Conservation (phyloP, 2,329 filamentous ascomycete species). For the Trichoderma sp. region DNA sequence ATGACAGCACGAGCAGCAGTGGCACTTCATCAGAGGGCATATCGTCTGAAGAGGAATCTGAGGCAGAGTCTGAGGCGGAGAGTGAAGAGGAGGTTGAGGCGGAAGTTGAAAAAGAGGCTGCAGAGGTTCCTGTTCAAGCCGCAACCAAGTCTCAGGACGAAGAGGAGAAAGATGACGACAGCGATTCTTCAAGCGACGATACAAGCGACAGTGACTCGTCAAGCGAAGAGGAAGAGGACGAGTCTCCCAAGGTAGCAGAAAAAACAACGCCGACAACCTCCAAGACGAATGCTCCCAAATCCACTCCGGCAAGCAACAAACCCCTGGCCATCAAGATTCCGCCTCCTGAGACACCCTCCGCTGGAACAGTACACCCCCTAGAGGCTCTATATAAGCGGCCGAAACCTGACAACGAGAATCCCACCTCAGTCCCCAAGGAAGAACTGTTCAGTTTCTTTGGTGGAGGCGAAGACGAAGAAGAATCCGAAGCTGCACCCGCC, state of each 20-base stretch:
- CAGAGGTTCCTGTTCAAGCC: constrained; percentile 16
- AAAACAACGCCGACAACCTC: constrained; percentile 27
- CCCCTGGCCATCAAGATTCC: constrained; percentile 57
- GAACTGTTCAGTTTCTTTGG: constrained; percentile 78
- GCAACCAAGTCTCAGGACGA: constrained; percentile 12
- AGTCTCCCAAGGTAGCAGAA: constrained; percentile 17
- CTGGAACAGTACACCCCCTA: constrained; percentile 70
- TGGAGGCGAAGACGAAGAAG: constrained; percentile 47
- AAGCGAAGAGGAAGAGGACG: constrained; percentile 11
- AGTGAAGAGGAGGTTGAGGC: constrained; percentile 22
- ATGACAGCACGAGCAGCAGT: constrained; percentile 42
- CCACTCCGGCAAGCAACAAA: constrained; percentile 49
- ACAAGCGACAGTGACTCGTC: constrained; percentile 22
- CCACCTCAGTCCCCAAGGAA: constrained; percentile 40
- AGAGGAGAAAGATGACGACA: neutral
- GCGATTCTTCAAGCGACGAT: constrained; percentile 2
- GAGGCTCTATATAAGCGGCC: constrained; percentile 87
- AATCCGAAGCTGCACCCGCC: constrained; percentile 27
- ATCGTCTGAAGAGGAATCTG: constrained; percentile 31
- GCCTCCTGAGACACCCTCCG: constrained; percentile 44
- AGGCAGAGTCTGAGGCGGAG: constrained; percentile 20
- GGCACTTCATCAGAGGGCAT: constrained; percentile 37
- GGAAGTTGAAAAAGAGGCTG: constrained; percentile 25
- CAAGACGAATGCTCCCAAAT: constrained; percentile 38
- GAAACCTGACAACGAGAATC: constrained; percentile 42